Percentiles rank a stretch among this genome's conserved stretches.
Conservation (phyloP, 2,329 filamentous ascomycete genomes). For the Neonectria magnoliae region DNA sequence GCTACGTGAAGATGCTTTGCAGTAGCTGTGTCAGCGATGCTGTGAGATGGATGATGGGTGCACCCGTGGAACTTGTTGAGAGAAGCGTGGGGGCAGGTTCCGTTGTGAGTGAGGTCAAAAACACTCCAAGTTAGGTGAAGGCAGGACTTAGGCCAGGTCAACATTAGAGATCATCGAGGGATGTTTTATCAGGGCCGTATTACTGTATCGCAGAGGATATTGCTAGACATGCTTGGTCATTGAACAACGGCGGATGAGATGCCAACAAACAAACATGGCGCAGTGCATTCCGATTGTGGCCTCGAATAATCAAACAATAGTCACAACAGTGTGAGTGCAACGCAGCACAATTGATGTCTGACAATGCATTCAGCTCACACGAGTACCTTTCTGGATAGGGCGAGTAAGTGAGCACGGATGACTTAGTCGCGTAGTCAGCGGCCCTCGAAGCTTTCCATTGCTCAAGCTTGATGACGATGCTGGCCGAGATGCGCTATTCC, state of each 20-base stretch:
- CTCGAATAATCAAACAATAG: neutral
- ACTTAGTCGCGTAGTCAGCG: no score
- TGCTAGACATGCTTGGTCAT: no score
- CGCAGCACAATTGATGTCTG: neutral
- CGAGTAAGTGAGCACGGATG: neutral
- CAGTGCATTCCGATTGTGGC: neutral
- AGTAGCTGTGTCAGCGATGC: no score
- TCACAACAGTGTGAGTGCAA: neutral
- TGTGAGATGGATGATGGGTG: neutral
- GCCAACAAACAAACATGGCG: neutral
- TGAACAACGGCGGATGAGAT: no score
- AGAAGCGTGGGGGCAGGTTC: neutral
- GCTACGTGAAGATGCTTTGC: neutral
- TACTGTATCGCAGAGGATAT: neutral
- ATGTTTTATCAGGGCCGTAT: neutral
- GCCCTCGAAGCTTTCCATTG: neutral
- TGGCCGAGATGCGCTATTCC: conserved; percentile 6
- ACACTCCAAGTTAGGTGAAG: neutral
- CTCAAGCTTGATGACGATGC: neutral
- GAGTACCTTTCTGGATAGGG: neutral
- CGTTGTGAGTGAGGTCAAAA: neutral
- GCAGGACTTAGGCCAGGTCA: neutral
- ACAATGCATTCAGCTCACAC: neutral
- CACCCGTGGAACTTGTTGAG: neutral
- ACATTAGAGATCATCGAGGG: neutral